These are phyloP conservation scores for Cornus suecica DNA, from an alignment of 148 eudicot genomes.

Conservation along the genomic window DNA sequence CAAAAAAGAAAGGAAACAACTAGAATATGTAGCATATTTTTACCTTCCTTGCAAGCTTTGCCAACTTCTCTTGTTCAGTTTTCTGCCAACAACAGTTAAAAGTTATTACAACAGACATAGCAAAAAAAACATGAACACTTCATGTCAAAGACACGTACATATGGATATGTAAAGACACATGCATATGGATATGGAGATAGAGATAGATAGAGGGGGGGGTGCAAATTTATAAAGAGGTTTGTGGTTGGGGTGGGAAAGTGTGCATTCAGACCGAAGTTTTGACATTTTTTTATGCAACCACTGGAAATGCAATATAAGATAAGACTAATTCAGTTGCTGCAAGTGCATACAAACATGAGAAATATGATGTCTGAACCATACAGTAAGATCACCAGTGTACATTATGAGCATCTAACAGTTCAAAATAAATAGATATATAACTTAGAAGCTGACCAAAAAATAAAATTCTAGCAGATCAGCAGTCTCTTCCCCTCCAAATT, in stretches of 20 bases:
- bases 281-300: too few species aligned
- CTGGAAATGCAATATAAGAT: too few species aligned
- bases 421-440: background rate
- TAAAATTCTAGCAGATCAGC: background rate
- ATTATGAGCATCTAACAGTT: background rate
- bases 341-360: background rate
- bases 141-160: background rate
- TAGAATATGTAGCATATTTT: background rate
- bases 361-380: background rate
- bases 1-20: background rate
- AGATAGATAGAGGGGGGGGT: background rate
- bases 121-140: background rate
- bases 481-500: background rate
- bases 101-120: background rate
- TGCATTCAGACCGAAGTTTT: too few species aligned
- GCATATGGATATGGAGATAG: too few species aligned
- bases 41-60: slow-evolving; percentile 92
- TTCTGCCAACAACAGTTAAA: slow-evolving; percentile 42
- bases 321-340: too few species aligned
- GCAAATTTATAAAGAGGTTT: too few species aligned
- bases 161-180: background rate
- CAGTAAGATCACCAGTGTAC: background rate
- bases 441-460: background rate
- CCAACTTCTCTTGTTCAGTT: slow-evolving; percentile 90
- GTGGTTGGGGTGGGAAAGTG: background rate